Evolutionary conservation across 805 yeast genomes (phyloP), one percentile per base, ranked within the genome.

Genomic region (Lachancea mirantina): DNA sequence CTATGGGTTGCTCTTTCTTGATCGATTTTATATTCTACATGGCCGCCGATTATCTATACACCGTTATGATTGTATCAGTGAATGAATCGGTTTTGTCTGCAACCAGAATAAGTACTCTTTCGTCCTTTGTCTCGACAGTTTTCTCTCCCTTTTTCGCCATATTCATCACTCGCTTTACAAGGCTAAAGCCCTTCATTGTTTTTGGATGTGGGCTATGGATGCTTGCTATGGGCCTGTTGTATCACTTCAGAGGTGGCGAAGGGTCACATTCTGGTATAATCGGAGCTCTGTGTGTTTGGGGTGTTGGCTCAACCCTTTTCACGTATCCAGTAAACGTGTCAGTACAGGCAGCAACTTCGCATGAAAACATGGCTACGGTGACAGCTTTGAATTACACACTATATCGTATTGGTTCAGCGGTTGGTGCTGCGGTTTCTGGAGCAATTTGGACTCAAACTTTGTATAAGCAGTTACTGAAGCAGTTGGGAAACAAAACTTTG

Each of bases 361-460:
- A 80, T 55, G 81, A 75, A 50, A 67, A 74, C 55, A 71, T 81
- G 78, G 84, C 84, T 4, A 67, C 74, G 24, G 70, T 75, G 18
- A 68, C 78, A 23, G 70, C 84, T 2, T 52, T 79, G 14, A 71
- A 73, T 51, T 64, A 74, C 43, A 64, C 84, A 3, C 50, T 69
- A n/a, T 78, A 75, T 51, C 66, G 72, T 42, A 64, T 79, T 36
- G 88, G 88, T 8, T 54, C 72, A 8, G 81, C 84, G 5, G 50
- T 78, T 30, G 87, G 87, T 14, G 57, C 69, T 21, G 58, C 80
- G 15, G 70, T 80, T 11, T 68, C 82, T 10, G 87, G 85, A 44
- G 84, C 84, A 19, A 65, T 79, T 25, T 80, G 85, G 85, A 72
- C 84, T 8, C 76, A 76, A 41, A 49, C 64, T 11, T 59, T 80